Evolutionary conservation across 2,329 filamentous ascomycete genomes (phyloP), one percentile per base, ranked within the genome.

Genomic region (Dactylonectria estremocensis): DNA sequence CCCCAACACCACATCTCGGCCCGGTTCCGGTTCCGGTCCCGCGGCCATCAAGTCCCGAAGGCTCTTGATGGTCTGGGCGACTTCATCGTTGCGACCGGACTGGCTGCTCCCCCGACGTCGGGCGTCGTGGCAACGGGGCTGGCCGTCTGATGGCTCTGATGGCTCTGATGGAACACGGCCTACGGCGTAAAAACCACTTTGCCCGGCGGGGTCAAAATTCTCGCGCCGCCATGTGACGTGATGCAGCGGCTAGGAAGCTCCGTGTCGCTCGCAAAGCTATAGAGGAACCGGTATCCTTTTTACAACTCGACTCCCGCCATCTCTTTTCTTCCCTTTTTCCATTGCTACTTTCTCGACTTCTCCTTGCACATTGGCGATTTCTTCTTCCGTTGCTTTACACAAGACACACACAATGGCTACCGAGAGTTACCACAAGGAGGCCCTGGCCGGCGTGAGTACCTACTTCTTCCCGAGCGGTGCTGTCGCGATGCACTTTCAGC

Each of bases 391-490:
- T 49, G 22, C 31, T 31, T 57, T 58, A 37, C 22, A 49, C 31
- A 48, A 45, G 66, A 24, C 22, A 62, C 52, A 61, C 71, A 69
- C 58, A 69, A 76, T 76, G 74, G 72, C 74, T 63, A 69, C 68
- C 31, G 71, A 76, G 67, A 76, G 31, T 45, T 76, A 76, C 64
- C 74, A 76, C 73, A 75, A 75, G 68, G 71, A 76, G 73, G 74
- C 69, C 66, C 66, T 76, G 61, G 61, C 74, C 49, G 67, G 68
- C 49, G 74, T 76, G 64, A 56, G 74, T 72, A 48, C 11, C 24
- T n/a, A 16, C 50, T 1, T 22, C 11, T 20, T 20, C 14, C 11
- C 45, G 35, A 43, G 11, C 31, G 33, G 53, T 48, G 48, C 18
- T 59, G 35, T 58, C 33, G 33, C 50, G 58, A 11, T 56, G 37